Evolutionary conservation across 495 filamentous ascomycete genomes (phyloP), one percentile per base, ranked within the genome.

Genomic region (Hyphodiscus hymeniophilus): DNA sequence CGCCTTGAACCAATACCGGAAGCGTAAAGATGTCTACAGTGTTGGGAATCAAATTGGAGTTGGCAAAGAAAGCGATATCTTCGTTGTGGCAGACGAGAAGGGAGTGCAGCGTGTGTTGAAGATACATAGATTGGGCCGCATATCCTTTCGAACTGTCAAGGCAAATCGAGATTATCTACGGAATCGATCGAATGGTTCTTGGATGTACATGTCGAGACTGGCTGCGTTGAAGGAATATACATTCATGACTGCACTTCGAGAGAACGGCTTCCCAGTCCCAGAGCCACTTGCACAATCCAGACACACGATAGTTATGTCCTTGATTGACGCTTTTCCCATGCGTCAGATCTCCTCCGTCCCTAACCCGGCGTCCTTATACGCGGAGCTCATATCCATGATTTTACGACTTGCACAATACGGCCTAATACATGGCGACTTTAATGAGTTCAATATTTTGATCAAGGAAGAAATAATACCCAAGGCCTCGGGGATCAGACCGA

Each of bases 371-470:
- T 61, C 58, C 22, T 72, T 99, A 16, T 97, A 97, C 67, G 82
- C 84, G 30, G 84, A 95, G 43, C 69, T 99, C 44, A 94, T 99
- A 63, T 76, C 81, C 44, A 78, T 95, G 51, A 87, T 96, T 50
- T 62, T 99, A 35, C 72, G 79, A 41, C 74, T 99, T 20, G 92
- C 92, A n/a, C 73, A 76, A 23, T 81, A 84, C 57, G 94, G 92
- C 7, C 68, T 99, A 47, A 97, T 99, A 45, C 92, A 99, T 63
- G 94, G 92, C 54, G 92, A 99, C 63, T 97, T 95, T 70, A 99
- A 99, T 69, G 94, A 97, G 68, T 99, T 99, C 72, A 99, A 99
- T 60, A 87, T 99, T 48, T 72, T 99, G 16, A 81, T 97, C 64
- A 81, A 89, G 54, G 89, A 94, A 57, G 73, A 78, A 26, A 66